These are phyloP conservation scores for Fraxinus xanthoxyloides DNA, from an alignment of 305 asterid genomes.

Conservation along the genomic window DNA sequence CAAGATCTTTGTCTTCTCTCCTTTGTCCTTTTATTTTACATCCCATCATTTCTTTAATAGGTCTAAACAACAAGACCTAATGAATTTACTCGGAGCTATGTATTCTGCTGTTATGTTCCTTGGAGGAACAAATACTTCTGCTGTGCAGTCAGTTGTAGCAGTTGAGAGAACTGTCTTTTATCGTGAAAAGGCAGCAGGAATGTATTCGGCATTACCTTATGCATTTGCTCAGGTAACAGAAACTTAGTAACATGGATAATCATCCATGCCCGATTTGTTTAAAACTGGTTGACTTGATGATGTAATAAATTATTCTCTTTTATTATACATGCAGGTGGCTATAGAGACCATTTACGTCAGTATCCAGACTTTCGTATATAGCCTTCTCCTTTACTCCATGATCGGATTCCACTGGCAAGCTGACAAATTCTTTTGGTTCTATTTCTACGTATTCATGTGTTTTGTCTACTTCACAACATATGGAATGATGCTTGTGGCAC, in stretches of 20 bases:
- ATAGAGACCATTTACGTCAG: conserved; percentile 67
- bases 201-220: conserved; percentile 87
- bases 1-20: not conserved
- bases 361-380: conserved; percentile 72
- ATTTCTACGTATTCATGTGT: conserved; percentile 76
- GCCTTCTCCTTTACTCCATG: conserved; percentile 78
- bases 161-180: not conserved
- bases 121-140: conserved; percentile 31
- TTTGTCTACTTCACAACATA: conserved; percentile 80
- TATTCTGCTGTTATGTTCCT: conserved; percentile 27
- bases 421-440: conserved; percentile 78
- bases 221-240: conserved; percentile 83
- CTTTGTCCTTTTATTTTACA: conserved; percentile 6
- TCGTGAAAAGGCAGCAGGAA: conserved; percentile 62
- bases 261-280: not conserved
- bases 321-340: conserved; percentile 50
- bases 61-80: conserved; percentile 28
- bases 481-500: conserved; percentile 97
- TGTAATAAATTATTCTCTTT: not conserved
- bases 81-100: conserved; percentile 33
- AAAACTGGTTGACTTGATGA: not conserved
- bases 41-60: conserved; percentile 15
- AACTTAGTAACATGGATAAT: not conserved
- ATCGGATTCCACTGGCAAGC: conserved; percentile 76
- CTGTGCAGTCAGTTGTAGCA: not conserved